Evolutionary conservation across 768 basidiomycete genomes (phyloP).

Genomic region (Hericium coralloides): DNA sequence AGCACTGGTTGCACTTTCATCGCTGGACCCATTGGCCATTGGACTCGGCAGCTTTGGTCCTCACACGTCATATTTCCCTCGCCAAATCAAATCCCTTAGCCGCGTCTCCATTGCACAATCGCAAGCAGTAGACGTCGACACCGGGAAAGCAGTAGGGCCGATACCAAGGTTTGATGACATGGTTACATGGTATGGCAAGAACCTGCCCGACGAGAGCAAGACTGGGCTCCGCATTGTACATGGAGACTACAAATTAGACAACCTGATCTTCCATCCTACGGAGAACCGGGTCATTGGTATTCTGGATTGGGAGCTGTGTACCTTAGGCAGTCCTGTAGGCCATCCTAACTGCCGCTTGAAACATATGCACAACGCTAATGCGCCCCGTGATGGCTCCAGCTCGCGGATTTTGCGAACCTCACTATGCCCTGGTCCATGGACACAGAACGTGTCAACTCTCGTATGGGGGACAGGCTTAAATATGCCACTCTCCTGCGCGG

Average conservation of each 20-base stretch:
- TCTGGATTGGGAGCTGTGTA: conserved; percentile 96
- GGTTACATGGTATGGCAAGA: conserved; percentile 63
- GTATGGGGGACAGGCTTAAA: conserved; percentile 3
- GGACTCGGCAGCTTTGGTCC: conserved; percentile 70
- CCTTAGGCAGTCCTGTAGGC: conserved; percentile 82
- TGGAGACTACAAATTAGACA: conserved; percentile 98
- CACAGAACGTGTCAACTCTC: conserved; percentile 26
- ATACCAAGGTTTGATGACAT: conserved; percentile 73
- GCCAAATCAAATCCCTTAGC: conserved; percentile 86
- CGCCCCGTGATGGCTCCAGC: conserved; percentile 26
- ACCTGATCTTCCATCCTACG: conserved; percentile 88
- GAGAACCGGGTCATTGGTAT: conserved; percentile 92
- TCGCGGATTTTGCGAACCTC: conserved; percentile 87
- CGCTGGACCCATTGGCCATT: conserved; percentile 52
- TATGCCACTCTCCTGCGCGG: conserved; percentile 31
- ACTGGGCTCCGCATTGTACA: conserved; percentile 84
- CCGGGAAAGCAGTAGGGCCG: conserved; percentile 46
- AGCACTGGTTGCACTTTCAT: conserved; percentile 59
- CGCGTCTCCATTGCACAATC: conserved; percentile 78
- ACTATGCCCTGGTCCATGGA: conserved; percentile 77
- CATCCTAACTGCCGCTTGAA: not conserved
- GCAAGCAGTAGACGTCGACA: conserved; percentile 55
- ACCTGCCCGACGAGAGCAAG: conserved; percentile 71
- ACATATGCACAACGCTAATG: not conserved
- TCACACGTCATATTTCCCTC: conserved; percentile 76